Evolutionary conservation across 768 basidiomycete genomes (phyloP).

Genomic region (Candolleomyces aberdarensis): DNA sequence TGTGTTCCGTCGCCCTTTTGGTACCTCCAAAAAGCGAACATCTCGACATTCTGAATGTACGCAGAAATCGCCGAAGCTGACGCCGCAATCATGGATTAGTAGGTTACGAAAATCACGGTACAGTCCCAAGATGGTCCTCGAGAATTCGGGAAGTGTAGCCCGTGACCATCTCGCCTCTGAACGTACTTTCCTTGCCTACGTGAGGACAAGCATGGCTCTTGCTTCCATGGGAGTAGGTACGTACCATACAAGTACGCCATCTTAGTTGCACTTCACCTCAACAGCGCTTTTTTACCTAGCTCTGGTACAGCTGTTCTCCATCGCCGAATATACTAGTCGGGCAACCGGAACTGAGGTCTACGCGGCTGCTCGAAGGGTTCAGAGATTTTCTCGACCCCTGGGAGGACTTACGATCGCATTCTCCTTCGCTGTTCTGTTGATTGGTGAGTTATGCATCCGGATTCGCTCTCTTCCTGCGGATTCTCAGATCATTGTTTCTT

Average conservation of each 20-base stretch:
- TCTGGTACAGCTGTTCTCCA: constrained; percentile 14
- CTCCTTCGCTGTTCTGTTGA: constrained; percentile 4
- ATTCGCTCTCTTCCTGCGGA: background rate
- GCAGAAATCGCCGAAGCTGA: background rate
- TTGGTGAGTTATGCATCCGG: constrained; percentile 3
- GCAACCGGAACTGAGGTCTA: background rate
- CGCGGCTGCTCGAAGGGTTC: background rate
- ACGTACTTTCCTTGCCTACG: constrained; percentile 53
- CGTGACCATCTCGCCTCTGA: constrained; percentile 55
- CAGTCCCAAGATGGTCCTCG: constrained; percentile 23
- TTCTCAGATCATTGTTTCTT: background rate
- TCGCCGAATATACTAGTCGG: constrained; percentile 8
- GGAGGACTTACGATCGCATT: constrained; percentile 10
- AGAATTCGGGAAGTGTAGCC: constrained; percentile 52
- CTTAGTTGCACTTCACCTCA: background rate
- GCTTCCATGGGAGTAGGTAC: constrained; percentile 51
- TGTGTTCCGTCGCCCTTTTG: background rate
- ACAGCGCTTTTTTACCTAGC: background rate
- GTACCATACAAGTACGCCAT: constrained; percentile 15
- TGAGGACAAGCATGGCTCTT: constrained; percentile 51
- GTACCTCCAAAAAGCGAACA: background rate
- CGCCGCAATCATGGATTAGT: background rate
- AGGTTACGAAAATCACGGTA: constrained; percentile 6
- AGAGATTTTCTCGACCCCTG: constrained; percentile 10
- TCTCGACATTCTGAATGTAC: background rate